Evolutionary conservation across 768 basidiomycete species (phyloP).

Genomic region (Lactarius indigo): DNA sequence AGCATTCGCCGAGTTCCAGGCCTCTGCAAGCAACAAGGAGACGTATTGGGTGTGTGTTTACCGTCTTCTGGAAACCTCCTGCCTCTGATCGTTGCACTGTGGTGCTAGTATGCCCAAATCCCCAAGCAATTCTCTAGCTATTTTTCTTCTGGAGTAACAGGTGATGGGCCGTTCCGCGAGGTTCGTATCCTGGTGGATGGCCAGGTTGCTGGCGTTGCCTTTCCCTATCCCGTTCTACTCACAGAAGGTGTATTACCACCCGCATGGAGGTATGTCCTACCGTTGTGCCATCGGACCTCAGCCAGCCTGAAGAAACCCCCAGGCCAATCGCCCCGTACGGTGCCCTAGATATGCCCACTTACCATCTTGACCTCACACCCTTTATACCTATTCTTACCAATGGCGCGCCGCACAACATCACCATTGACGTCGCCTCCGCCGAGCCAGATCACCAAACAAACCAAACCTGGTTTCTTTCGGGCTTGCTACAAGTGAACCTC

Average conservation of each 20-base stretch:
- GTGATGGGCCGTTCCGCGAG: slow-evolving; percentile 58
- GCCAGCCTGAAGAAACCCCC: not conserved
- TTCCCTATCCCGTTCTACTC: slow-evolving; percentile 44
- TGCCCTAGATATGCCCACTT: not conserved
- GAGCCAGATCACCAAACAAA: slow-evolving; percentile 62
- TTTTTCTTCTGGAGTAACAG: slow-evolving; percentile 50
- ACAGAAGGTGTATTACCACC: slow-evolving; percentile 46
- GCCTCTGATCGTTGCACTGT: not conserved
- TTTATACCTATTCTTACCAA: not conserved
- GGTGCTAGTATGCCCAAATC: slow-evolving; percentile 58
- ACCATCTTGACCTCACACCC: not conserved
- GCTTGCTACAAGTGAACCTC: slow-evolving; percentile 60
- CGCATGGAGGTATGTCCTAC: slow-evolving; percentile 56
- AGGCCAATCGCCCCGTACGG: slow-evolving; percentile 52
- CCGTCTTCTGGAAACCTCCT: not conserved
- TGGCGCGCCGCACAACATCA: slow-evolving; percentile 54
- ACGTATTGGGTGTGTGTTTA: slow-evolving; percentile 69
- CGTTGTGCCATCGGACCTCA: not conserved
- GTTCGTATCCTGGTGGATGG: slow-evolving; percentile 56
- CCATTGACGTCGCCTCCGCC: slow-evolving; percentile 70
- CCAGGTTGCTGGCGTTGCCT: slow-evolving; percentile 50
- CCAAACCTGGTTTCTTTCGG: slow-evolving; percentile 78
- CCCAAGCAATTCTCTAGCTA: slow-evolving; percentile 54
- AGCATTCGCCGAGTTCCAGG: slow-evolving; percentile 66
- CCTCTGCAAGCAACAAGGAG: slow-evolving; percentile 59